These are phyloP conservation scores for Amorphotheca resinae DNA, from an alignment of 495 filamentous ascomycete species.

Conservation along the genomic window DNA sequence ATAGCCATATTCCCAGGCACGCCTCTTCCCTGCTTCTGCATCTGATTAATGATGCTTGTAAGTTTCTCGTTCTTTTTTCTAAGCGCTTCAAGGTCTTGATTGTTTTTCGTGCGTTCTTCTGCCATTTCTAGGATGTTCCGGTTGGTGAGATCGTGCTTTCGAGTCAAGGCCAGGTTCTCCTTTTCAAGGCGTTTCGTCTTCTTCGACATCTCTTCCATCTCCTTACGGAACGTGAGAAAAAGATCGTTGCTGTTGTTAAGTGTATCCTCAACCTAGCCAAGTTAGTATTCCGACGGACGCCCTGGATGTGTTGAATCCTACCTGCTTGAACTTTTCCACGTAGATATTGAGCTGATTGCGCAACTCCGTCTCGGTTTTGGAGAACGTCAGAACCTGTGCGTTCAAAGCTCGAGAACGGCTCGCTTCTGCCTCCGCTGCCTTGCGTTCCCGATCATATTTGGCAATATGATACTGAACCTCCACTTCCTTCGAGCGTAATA, in stretches of 20 bases:
- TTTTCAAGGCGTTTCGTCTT: slow-evolving; percentile 97
- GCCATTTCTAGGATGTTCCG: slow-evolving; percentile 97
- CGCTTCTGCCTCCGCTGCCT: slow-evolving; percentile 69
- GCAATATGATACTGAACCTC: slow-evolving; percentile 86
- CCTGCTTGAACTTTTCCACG: slow-evolving; percentile 99
- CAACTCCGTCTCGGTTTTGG: slow-evolving; percentile 88
- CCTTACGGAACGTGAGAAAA: slow-evolving; percentile 94
- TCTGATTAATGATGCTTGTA: slow-evolving; percentile 82
- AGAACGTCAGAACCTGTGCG: slow-evolving; percentile 86
- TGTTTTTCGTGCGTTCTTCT: slow-evolving; percentile 75
- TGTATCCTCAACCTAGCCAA: slow-evolving; percentile 83
- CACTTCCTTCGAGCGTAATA: slow-evolving; percentile 88
- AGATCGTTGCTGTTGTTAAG: slow-evolving; percentile 98
- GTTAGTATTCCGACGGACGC: neutral
- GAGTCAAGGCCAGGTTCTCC: slow-evolving; percentile 80
- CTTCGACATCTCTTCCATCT: slow-evolving; percentile 99
- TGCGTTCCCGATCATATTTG: slow-evolving; percentile 77
- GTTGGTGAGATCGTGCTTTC: slow-evolving; percentile 89
- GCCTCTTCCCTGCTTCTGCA: slow-evolving; percentile 82
- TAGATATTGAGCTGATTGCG: slow-evolving; percentile 95
- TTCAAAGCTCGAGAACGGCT: slow-evolving; percentile 71
- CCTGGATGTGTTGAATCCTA: slow-evolving; percentile 31
- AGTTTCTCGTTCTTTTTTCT: slow-evolving; percentile 87
- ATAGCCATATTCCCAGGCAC: slow-evolving; percentile 41
- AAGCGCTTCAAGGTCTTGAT: slow-evolving; percentile 67